Evolutionary conservation across 2,329 filamentous ascomycete species (phyloP), one percentile per base, ranked within the genome.

Genomic region (Graphilbum sp.): DNA sequence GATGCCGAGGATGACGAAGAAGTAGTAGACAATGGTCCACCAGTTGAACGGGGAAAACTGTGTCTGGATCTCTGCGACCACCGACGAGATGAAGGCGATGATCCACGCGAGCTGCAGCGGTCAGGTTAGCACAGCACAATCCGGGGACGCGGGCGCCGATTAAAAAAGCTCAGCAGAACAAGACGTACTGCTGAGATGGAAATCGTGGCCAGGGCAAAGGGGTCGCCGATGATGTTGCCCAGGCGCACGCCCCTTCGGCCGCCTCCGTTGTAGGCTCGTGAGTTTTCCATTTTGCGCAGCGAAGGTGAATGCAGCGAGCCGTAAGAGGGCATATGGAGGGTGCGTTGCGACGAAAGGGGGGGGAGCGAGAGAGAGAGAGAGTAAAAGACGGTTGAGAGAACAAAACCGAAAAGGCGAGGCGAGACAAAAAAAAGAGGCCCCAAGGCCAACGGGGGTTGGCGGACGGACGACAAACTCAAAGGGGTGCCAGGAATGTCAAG

Each of bases 141-240:
- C 19, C 17, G 32, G 12, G 15, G 29, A 15, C 12, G 6, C 6
- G 13, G 6, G 5, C 9, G n/a, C n/a, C n/a, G n/a, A n/a, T n/a
- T 5, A 16, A 15, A 17, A 32, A 10, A 12, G n/a, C n/a, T n/a
- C n/a, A n/a, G n/a, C n/a, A n/a, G n/a, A n/a, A n/a, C n/a, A n/a
- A n/a, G n/a, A 29, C 85, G 59, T 74, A 95, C 88, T 54, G 83
- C 68, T 45, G 81, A 75, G 57, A 96, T 95, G 41, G 88, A 95
- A 46, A 93, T 75, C 27, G 90, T 96, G 39, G 87, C 86, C 43
- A 98, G 72, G 43, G 88, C 87, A 60, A 98, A 96, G 6, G 90
- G 90, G 61, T 98, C 88, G 51, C 90, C 90, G 44, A 95, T 69
- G 50, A 98, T 86, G 61, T 95, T 92, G 55, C 82, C 82, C 58